Conservation (phyloP, 768 basidiomycete species). For the Auriscalpium vulgare region DNA sequence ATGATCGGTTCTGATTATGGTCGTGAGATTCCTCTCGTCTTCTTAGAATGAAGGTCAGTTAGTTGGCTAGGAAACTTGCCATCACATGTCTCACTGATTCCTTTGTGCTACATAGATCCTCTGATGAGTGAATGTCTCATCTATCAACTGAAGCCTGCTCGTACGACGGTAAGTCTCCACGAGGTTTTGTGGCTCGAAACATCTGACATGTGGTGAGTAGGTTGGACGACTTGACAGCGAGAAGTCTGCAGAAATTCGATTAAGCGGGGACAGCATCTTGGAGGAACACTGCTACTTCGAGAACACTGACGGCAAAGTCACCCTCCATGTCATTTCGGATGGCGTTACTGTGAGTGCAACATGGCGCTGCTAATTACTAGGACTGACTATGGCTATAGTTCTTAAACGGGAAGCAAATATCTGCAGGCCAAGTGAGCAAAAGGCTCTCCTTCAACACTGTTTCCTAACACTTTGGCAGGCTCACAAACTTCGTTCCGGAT, state of each 20-base stretch:
- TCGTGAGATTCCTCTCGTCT: background rate
- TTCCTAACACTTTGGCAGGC: conserved; percentile 30
- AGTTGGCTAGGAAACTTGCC: background rate
- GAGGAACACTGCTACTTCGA: conserved; percentile 93
- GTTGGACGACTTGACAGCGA: conserved; percentile 84
- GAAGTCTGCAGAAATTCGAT: conserved; percentile 76
- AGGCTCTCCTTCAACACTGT: background rate
- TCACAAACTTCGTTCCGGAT: conserved; percentile 87
- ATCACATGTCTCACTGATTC: background rate
- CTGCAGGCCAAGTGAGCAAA: conserved; percentile 59
- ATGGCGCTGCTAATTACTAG: too few relatives aligned
- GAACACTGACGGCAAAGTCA: conserved; percentile 78
- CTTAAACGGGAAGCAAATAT: conserved; percentile 86
- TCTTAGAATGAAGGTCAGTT: conserved; percentile 15
- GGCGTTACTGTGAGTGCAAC: conserved; percentile 65
- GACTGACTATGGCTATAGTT: conserved; percentile 42
- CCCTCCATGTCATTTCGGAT: conserved; percentile 68
- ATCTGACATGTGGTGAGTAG: conserved; percentile 26
- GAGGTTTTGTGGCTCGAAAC: too few relatives aligned
- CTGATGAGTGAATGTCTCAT: conserved; percentile 94
- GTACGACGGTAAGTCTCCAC: conserved; percentile 49
- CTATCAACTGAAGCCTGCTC: conserved; percentile 85
- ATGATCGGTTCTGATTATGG: background rate
- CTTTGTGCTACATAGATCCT: conserved; percentile 57
- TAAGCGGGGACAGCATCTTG: conserved; percentile 87